Conservation (phyloP, 306 rosid genomes). For the Rosa lucieae region DNA sequence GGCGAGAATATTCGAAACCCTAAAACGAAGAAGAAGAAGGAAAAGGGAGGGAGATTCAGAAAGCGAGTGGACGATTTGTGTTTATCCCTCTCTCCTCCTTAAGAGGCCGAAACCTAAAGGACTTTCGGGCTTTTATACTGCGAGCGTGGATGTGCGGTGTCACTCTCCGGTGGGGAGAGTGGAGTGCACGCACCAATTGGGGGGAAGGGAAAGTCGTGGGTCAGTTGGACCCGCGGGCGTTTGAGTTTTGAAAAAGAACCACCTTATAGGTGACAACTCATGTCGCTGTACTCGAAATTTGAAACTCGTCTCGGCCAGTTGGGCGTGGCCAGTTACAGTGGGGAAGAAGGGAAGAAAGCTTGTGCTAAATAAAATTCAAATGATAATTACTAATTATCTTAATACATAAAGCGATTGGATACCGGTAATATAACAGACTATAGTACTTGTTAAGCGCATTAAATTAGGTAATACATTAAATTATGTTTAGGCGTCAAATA, state of each 20-base stretch:
- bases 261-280: constrained; percentile 1
- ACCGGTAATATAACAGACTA: not conserved
- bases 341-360: not conserved
- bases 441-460: too few relatives aligned
- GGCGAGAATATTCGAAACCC: constrained; percentile 13
- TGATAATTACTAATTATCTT: too few relatives aligned
- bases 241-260: not conserved
- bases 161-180: constrained; percentile 28
- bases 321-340: not conserved
- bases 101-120: constrained; percentile 6
- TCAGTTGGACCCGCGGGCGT: constrained; percentile 13
- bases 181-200: constrained; percentile 23
- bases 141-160: not conserved
- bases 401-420: not conserved
- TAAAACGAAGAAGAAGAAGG: constrained; percentile 6
- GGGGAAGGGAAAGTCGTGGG: constrained; percentile 1
- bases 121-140: not conserved
- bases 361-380: not conserved
- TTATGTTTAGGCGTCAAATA: not conserved
- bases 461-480: not conserved
- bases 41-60: constrained; percentile 3
- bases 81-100: not conserved
- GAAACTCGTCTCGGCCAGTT: not conserved
- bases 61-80: not conserved
- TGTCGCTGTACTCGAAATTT: not conserved